Evolutionary conservation across 805 yeast genomes (phyloP).

Genomic region (Sungouiozyma intestinalis): DNA sequence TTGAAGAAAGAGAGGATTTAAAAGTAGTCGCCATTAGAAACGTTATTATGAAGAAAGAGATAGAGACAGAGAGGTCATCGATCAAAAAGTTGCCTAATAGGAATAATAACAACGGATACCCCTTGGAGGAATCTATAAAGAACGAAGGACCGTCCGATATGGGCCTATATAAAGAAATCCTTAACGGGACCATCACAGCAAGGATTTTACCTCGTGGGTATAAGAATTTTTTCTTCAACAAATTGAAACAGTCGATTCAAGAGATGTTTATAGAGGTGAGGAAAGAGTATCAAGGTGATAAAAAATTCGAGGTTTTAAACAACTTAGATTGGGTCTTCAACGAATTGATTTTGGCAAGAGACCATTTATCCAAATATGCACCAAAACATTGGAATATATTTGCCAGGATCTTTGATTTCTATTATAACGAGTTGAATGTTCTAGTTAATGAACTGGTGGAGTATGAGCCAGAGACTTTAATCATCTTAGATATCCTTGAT

Average conservation of each 20-base stretch:
- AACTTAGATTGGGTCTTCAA: constrained; percentile 76
- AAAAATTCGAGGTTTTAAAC: constrained; percentile 49
- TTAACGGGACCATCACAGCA: constrained; percentile 33
- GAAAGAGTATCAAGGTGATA: constrained; percentile 39
- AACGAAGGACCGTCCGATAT: constrained; percentile 23
- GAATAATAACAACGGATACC: neutral
- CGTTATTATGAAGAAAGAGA: constrained; percentile 24
- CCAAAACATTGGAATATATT: constrained; percentile 72
- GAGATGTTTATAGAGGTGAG: constrained; percentile 56
- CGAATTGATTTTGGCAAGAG: constrained; percentile 59
- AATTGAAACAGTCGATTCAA: constrained; percentile 47
- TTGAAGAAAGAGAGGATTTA: constrained; percentile 71
- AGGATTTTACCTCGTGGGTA: constrained; percentile 47
- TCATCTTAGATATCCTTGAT: constrained; percentile 61
- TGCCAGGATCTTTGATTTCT: constrained; percentile 47
- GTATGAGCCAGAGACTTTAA: constrained; percentile 69
- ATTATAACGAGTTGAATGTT: constrained; percentile 54
- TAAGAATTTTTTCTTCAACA: constrained; percentile 46
- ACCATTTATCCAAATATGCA: constrained; percentile 46
- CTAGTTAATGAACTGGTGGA: constrained; percentile 55
- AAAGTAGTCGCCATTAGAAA: constrained; percentile 34
- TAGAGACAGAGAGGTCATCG: constrained; percentile 20
- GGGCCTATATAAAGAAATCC: constrained; percentile 30
- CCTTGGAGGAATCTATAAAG: neutral
- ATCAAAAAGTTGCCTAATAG: constrained; percentile 20